Conservation (phyloP, 169 alveolate species). For the Fabrea salina region DNA sequence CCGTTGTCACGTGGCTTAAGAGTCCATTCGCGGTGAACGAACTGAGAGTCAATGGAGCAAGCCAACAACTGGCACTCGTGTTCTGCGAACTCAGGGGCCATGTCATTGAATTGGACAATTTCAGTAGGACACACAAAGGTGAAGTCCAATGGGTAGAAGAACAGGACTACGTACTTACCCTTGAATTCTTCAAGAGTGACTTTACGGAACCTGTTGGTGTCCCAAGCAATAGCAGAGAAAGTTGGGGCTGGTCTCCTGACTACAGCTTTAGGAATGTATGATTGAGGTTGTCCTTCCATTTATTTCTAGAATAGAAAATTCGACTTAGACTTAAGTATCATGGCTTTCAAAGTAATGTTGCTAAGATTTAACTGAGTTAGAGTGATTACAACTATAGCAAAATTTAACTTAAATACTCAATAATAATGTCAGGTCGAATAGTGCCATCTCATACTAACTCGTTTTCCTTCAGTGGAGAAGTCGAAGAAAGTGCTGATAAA, state of each 20-base stretch:
- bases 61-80: slow-evolving; percentile 89
- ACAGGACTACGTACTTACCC: slow-evolving; percentile 95
- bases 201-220: slow-evolving; percentile 89
- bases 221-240: slow-evolving; percentile 94
- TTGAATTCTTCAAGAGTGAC: slow-evolving; percentile 88
- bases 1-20: slow-evolving; percentile 94
- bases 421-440: too few species aligned
- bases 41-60: slow-evolving; percentile 96
- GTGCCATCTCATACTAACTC: too few species aligned
- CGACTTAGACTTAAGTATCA: too few species aligned
- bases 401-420: too few species aligned
- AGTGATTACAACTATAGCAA: too few species aligned
- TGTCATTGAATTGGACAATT: slow-evolving; percentile 93
- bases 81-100: slow-evolving; percentile 91
- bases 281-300: neutral
- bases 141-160: slow-evolving; percentile 99
- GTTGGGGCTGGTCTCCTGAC: slow-evolving; percentile 94
- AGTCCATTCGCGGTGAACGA: slow-evolving; percentile 96
- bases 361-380: too few species aligned
- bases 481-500: too few species aligned
- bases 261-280: slow-evolving; percentile 39
- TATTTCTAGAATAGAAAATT: neutral
- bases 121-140: slow-evolving; percentile 99
- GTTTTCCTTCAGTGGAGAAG: too few species aligned
- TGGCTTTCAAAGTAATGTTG: too few species aligned